Conservation (phyloP, 805 yeast genomes). For the Zygosaccharomyces gambellarensis region DNA sequence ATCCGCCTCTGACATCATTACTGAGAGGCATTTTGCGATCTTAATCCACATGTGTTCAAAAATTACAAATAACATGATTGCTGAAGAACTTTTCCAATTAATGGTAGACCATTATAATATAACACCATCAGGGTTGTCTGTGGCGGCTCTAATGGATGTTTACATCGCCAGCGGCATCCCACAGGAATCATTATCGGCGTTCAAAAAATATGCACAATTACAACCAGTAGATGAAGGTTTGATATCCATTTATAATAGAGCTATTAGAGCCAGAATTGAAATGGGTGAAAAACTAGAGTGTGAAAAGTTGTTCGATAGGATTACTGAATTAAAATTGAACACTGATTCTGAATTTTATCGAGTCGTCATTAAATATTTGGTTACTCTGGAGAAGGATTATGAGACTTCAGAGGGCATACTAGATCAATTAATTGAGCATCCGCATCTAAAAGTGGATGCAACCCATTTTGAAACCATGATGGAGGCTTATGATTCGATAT, state of each 20-base stretch:
- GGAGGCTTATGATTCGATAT: conserved; percentile 27
- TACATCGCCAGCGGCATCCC: conserved; percentile 22
- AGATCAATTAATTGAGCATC: conserved; percentile 18
- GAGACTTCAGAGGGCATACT: conserved; percentile 21
- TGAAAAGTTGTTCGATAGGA: conserved; percentile 17
- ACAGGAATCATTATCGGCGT: conserved; percentile 20
- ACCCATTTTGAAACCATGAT: conserved; percentile 33
- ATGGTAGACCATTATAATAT: conserved; percentile 30
- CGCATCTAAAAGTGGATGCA: conserved; percentile 14
- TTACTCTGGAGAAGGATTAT: conserved; percentile 17
- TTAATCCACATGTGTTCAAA: conserved; percentile 27
- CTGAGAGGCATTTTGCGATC: conserved; percentile 27
- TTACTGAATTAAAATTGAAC: conserved; percentile 11
- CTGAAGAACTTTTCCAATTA: conserved; percentile 29
- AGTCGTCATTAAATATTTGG: conserved; percentile 20
- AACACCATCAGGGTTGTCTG: conserved; percentile 24
- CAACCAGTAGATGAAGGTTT: conserved; percentile 5
- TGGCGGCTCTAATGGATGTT: conserved; percentile 28
- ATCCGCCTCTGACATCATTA: conserved; percentile 12
- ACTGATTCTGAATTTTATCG: conserved; percentile 25
- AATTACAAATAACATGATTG: conserved; percentile 26
- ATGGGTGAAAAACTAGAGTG: conserved; percentile 15
- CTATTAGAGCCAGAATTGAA: conserved; percentile 21
- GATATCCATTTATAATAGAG: conserved; percentile 22
- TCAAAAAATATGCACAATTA: conserved; percentile 16